Base-by-base conservation (phyloP, 768 basidiomycete genomes). In the Pisolithus marmoratus region DNA sequence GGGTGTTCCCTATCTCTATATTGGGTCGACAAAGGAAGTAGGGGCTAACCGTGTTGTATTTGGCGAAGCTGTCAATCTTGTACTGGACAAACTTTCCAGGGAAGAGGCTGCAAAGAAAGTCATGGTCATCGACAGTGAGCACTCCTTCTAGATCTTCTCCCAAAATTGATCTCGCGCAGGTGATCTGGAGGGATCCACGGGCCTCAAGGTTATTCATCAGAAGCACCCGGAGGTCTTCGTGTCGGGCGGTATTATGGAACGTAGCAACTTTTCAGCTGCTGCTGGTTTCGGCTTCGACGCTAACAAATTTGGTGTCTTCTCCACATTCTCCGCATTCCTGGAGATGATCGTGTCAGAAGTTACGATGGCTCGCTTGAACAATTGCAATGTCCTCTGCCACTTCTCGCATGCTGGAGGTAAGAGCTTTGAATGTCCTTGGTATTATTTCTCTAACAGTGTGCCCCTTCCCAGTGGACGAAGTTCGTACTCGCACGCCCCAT, bases 311-410 rank as follows among this genome's bases (percentile, higher is more conserved):
- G 90, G 91, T 54, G 87, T 91, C 51, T 90, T 90, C 73, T 90
- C 89, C 23, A 93, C 91, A 4, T 94, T 94, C 72, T 88, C 87
- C 46, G 90, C 91, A 4, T 94, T 94, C 77, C 75, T 91, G 52
- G 91, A 94, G 78, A 93, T 93, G 91, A 75, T 88, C 46, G 68
- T 94, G 49, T 91, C 89, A 5, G 91, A 94, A 67, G 72, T 92
- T 48, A 93, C 91, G 11, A 94, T 93, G 91, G 91, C 91, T n/a
- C 81, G 91, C 49, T 68, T 94, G 65, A 94, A 94, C 68, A 77
- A 87, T 59, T 88, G 87, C 74, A 94, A 93, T 62, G 84, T 93
- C 8, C 78, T 94, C 22, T 85, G 78, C 61, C 91, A 94, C 71
- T 94, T 92, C 73, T 92, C 90, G 22, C 91, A 94, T 70, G 85